These are phyloP conservation scores for Pichia phayaonensis DNA, from an alignment of 805 yeast genomes.

Conservation along the genomic window DNA sequence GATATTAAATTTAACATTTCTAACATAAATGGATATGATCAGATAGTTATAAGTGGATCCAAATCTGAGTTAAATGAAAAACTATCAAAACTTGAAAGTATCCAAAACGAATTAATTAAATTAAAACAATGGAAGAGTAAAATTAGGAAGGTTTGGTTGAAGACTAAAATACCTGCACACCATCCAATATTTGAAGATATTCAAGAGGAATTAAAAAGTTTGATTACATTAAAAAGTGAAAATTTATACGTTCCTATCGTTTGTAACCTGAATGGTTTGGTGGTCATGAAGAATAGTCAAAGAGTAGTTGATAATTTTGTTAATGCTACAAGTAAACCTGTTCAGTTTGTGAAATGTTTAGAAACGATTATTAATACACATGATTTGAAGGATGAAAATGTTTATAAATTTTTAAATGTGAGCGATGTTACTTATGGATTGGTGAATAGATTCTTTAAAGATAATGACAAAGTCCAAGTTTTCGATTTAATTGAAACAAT, in stretches of 20 bases:
- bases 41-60: constrained; percentile 28
- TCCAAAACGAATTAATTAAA: constrained; percentile 10
- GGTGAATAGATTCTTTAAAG: constrained; percentile 20
- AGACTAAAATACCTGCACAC: constrained; percentile 29
- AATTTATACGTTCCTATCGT: constrained; percentile 22
- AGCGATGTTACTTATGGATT: constrained; percentile 25
- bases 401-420: constrained; percentile 23
- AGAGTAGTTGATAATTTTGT: constrained; percentile 24
- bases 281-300: constrained; percentile 11
- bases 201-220: constrained; percentile 15
- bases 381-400: constrained; percentile 1
- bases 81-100: constrained; percentile 10
- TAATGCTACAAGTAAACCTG: constrained; percentile 26
- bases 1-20: constrained; percentile 20
- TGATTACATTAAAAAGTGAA: constrained; percentile 9
- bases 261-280: constrained; percentile 25
- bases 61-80: constrained; percentile 12
- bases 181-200: constrained; percentile 25
- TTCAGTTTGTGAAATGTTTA: constrained; percentile 27
- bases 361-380: constrained; percentile 14
- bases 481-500: constrained; percentile 11
- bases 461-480: constrained; percentile 5
- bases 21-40: constrained; percentile 29
- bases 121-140: constrained; percentile 20
- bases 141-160: constrained; percentile 22